phyloP scores from a whole-genome alignment of 2,329 filamentous ascomycete genomes.

The Phaeoacremonium minimum region DNA sequence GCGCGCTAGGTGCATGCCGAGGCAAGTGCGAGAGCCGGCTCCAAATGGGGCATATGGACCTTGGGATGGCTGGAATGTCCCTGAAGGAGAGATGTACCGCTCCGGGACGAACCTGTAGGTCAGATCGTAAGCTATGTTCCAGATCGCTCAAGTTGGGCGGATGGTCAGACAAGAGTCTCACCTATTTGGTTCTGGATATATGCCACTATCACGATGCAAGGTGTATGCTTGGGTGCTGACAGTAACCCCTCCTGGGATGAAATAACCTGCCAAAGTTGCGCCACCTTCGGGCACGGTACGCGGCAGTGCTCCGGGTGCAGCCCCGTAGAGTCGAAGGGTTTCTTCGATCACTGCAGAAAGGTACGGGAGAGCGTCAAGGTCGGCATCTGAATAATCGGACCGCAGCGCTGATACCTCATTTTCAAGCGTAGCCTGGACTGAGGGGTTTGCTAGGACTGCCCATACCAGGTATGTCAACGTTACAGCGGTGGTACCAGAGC shows the following conservation, averaged over 20 bases:
- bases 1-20: conserved; percentile 45
- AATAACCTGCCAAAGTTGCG: conserved; percentile 17
- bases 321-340: conserved; percentile 22
- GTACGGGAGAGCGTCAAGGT: conserved; percentile 21
- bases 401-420: conserved; percentile 14
- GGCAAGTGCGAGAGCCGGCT: conserved; percentile 42
- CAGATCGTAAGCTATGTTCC: neutral
- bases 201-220: conserved; percentile 19
- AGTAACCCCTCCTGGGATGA: conserved; percentile 21
- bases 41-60: conserved; percentile 37
- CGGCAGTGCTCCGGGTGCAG: conserved; percentile 21
- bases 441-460: conserved; percentile 11
- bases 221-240: conserved; percentile 29
- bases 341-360: conserved; percentile 27
- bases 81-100: neutral
- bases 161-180: too few species aligned
- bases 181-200: neutral
- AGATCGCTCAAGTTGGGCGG: neutral
- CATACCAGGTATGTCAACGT: conserved; percentile 31
- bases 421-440: conserved; percentile 12
- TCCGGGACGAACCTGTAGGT: neutral
- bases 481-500: conserved; percentile 33
- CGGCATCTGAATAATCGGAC: conserved; percentile 12
- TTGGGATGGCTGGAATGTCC: neutral
- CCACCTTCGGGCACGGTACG: conserved; percentile 19